phyloP scores from a whole-genome alignment of 352 stramenopile species.

The Pythium phragmitis region DNA sequence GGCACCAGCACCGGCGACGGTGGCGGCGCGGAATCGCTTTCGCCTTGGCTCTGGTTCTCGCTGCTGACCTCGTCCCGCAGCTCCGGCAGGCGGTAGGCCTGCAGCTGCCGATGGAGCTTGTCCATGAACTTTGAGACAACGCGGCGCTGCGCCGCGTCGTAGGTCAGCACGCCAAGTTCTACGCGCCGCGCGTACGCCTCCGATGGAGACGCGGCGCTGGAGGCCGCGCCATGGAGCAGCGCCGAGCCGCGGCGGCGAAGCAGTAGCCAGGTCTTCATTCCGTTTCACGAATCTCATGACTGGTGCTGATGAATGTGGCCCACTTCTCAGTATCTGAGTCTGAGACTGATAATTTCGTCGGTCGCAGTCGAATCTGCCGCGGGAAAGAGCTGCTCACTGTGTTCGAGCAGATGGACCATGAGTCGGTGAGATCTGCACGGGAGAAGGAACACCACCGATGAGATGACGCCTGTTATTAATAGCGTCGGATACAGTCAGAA shows the following conservation, averaged over 20 bases:
- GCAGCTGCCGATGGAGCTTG: conserved; percentile 54
- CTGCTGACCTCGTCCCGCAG: conserved; percentile 8
- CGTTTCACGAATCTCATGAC: background rate
- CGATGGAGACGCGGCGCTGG: conserved; percentile 1
- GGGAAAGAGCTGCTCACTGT: too few relatives aligned
- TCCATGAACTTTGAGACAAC: conserved; percentile 45
- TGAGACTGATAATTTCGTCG: background rate
- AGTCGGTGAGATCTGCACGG: too few relatives aligned
- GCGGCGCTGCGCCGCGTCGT: conserved; percentile 27
- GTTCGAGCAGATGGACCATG: too few relatives aligned
- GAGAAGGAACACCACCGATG: too few relatives aligned
- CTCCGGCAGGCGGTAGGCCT: conserved; percentile 50
- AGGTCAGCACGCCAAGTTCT: conserved; percentile 7
- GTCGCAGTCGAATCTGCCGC: too few relatives aligned
- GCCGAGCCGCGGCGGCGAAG: background rate
- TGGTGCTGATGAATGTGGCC: background rate
- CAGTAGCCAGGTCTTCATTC: background rate
- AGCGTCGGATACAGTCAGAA: too few relatives aligned
- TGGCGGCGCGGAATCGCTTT: too few relatives aligned
- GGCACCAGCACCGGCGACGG: conserved; percentile 43
- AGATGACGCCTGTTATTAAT: too few relatives aligned
- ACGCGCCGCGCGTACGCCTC: conserved; percentile 22
- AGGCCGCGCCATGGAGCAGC: conserved; percentile 10
- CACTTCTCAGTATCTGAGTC: background rate
- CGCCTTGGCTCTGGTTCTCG: background rate